Evolutionary conservation across 2,329 filamentous ascomycete species (phyloP), one percentile per base, ranked within the genome.

Genomic region (Fusarium scirpi): DNA sequence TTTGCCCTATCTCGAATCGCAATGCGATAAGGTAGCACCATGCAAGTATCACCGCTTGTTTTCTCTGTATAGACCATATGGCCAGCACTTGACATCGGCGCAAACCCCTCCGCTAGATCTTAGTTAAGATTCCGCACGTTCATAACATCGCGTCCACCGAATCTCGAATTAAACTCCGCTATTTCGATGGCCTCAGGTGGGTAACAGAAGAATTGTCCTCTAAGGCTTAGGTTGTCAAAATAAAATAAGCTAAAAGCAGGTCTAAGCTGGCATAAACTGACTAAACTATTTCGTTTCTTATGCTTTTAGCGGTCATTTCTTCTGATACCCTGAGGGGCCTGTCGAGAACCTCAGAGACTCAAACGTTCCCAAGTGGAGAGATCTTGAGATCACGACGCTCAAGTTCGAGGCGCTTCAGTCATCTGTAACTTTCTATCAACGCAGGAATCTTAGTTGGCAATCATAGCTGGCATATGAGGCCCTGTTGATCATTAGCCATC

Each of bases 401-500:
- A 24, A 54, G 44, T 44, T 10, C 25, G 53, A 49, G 48, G 30
- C 34, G 34, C 34, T n/a, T 38, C 34, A 38, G 34, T 16, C 18
- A 27, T 54, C 60, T 25, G 32, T 47, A 46, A 53, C 38, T 47
- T 40, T 60, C 58, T n/a, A 57, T 49, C 24, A 51, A 66, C 45
- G 24, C 8, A 22, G 24, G 52, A 55, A 34, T 27, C 53, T 48
- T 44, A 51, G 65, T 58, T 56, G 44, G 49, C 45, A 57, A 30
- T 27, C 53, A 51, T 44, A 51, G 67, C 62, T 56, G 49, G 44
- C 47, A 58, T 59, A 68, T 56, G 52, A 46, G 47, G 41, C 53
- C 68, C 72, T 51, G 56, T 69, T 51, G 70, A 72, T 74, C 72
- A 72, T 53, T 70, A 61, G 38, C 40, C 52, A 66, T 62, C 55